Percentiles rank a stretch among this genome's conserved stretches.
Evolutionary conservation across 116 monocot genomes (phyloP).

Genomic region (Papilionanthe hybrid): DNA sequence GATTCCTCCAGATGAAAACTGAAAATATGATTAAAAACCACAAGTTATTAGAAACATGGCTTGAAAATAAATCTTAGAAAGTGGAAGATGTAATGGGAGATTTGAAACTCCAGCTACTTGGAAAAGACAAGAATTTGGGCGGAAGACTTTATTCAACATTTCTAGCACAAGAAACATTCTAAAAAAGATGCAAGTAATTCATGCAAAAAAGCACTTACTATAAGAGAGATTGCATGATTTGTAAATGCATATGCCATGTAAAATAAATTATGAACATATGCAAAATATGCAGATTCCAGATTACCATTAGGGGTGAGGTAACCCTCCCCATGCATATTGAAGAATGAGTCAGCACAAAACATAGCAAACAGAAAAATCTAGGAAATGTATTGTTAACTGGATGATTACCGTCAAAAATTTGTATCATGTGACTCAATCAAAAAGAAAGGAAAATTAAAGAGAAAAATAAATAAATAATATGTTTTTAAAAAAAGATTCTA

Average conservation of each 20-base stretch:
- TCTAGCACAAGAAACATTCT: background rate
- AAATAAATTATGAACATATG: background rate
- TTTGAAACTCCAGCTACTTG: background rate
- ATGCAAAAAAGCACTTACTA: background rate
- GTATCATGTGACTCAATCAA: background rate
- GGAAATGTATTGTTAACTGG: background rate
- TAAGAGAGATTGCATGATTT: background rate
- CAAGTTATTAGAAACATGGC: background rate
- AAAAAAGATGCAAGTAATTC: background rate
- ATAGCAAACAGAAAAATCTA: background rate
- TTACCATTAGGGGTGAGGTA: background rate
- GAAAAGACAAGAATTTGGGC: background rate
- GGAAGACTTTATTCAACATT: background rate
- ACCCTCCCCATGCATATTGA: background rate
- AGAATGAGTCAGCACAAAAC: background rate
- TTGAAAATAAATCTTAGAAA: background rate
- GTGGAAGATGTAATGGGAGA: background rate
- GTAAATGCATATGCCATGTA: background rate
- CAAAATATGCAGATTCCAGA: background rate
- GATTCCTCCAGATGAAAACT: constrained; percentile 89
- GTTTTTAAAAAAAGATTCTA: background rate
- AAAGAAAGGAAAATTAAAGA: background rate
- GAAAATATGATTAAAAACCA: constrained; percentile 13
- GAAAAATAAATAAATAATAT: background rate
- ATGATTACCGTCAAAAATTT: background rate